Evolutionary conservation across 108 stramenopile genomes (phyloP).

Genomic region (Mayamaea pseudoterrestris): DNA sequence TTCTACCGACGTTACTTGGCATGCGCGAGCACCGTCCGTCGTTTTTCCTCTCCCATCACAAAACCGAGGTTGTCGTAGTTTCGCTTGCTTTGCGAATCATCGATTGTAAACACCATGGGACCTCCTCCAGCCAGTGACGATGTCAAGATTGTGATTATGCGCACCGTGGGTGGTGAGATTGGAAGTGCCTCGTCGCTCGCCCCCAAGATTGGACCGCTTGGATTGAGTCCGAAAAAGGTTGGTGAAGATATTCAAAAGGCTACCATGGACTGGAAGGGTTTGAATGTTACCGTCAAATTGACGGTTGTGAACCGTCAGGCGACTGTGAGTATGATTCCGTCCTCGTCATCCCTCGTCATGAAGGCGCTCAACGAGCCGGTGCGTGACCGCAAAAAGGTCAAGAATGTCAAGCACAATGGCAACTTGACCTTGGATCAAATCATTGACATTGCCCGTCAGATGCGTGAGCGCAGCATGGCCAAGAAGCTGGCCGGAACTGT

Average conservation of each 20-base stretch:
- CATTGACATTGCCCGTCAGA: conserved; percentile 95
- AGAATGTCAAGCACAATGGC: conserved; percentile 99
- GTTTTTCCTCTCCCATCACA: too few species aligned
- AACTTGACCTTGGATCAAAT: conserved; percentile 99
- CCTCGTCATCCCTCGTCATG: conserved; percentile 96
- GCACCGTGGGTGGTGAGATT: conserved; percentile 98
- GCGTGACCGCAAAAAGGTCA: conserved; percentile 99
- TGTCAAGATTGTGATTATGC: conserved; percentile 96
- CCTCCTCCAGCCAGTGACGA: conserved; percentile 89
- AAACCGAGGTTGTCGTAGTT: conserved; percentile 23
- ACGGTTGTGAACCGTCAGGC: conserved; percentile 99
- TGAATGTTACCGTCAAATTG: conserved; percentile 98
- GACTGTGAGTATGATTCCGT: conserved; percentile 94
- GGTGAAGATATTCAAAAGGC: conserved; percentile 99
- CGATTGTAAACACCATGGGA: conserved; percentile 96
- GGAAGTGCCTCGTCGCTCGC: conserved; percentile 97
- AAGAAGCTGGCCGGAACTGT: conserved; percentile 89
- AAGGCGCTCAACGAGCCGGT: conserved; percentile 99
- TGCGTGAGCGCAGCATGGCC: conserved; percentile 97
- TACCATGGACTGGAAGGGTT: conserved; percentile 99
- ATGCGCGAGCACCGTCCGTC: too few species aligned
- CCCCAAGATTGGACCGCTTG: conserved; percentile 99
- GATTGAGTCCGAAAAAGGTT: conserved; percentile 99
- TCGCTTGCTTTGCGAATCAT: conserved; percentile 53
- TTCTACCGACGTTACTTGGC: too few species aligned